Base-by-base conservation (phyloP, 1,139 yeast species). In the Yamadazyma spencermartinsiae region DNA sequence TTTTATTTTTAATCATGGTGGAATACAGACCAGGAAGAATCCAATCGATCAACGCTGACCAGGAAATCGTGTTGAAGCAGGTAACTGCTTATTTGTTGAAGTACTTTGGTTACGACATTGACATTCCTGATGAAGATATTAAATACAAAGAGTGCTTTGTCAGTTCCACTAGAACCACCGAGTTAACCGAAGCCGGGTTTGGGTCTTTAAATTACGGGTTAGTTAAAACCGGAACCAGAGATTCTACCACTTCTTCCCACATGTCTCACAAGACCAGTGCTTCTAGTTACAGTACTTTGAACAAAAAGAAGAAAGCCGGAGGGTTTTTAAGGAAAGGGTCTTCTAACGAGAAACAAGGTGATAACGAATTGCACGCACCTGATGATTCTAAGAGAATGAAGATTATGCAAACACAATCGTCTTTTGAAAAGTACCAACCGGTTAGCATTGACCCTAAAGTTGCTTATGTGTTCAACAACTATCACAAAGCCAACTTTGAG, bases 61-160 rank as follows among this genome's bases (percentile, higher is more conserved):
- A 72, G 45, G 77, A 72, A 44, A 43, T 68, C 33, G 52, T 58
- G 11, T 53, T 67, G 41, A 72, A 72, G 48, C 77, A 72, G 45
- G 48, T 52, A 11, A 69, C 72, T 72, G 74, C 72, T n/a, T 54
- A 60, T 38, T 30, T 63, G 12, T 55, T 70, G 38, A 62, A 60
- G 44, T 68, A 49, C 43, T 65, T 60, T 51, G 77, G 76, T 13
- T 70, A 68, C 46, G 63, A 54, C 1, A 32, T 71, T 15, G 52
- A 55, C 35, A 54, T 71, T 32, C 44, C 60, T n/a, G 43, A 43
- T n/a, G 59, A 54, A 2, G 76, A 71, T 40, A 39, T 71, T 28
- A 47, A 48, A 11, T 65, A 49, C 41, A 54, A 54, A 31, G 69
- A 65, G 37, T 60, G 71, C 35, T 70, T 51, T 43, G 63, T 70